Conservation (phyloP, 2,329 filamentous ascomycete genomes). For the Hypomyces perniciosus region DNA sequence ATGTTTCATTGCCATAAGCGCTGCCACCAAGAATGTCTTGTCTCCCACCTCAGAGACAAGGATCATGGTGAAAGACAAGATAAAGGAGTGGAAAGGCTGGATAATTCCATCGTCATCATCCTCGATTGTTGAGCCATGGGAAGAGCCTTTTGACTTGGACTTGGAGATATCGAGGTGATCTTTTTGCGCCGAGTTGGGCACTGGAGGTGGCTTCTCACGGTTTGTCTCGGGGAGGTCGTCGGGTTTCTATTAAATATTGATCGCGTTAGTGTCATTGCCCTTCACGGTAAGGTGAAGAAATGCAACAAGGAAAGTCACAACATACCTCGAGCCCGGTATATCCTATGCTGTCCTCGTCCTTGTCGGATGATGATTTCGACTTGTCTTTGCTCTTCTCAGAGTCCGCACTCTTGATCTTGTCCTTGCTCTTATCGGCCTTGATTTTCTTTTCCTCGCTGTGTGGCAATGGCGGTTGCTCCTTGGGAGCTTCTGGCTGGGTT, state of each 20-base stretch:
- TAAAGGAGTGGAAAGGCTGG: slow-evolving; percentile 77
- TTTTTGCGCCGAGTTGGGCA: slow-evolving; percentile 60
- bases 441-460: slow-evolving; percentile 74
- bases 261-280: slow-evolving; percentile 15
- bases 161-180: slow-evolving; percentile 50
- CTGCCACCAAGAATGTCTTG: slow-evolving; percentile 96
- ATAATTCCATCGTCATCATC: slow-evolving; percentile 57
- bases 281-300: neutral
- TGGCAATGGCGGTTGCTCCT: slow-evolving; percentile 75
- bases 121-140: slow-evolving; percentile 20
- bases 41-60: slow-evolving; percentile 94
- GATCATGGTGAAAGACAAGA: slow-evolving; percentile 95
- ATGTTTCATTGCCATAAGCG: slow-evolving; percentile 99
- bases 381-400: slow-evolving; percentile 33
- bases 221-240: slow-evolving; percentile 72
- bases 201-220: slow-evolving; percentile 65
- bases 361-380: slow-evolving; percentile 34
- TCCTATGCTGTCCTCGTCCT: slow-evolving; percentile 29
- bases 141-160: slow-evolving; percentile 12
- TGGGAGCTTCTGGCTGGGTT: slow-evolving; percentile 76
- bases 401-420: slow-evolving; percentile 21
- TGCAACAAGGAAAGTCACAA: neutral
- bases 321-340: slow-evolving; percentile 34
- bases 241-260: slow-evolving; percentile 57
- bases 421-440: slow-evolving; percentile 35